Base-by-base conservation (phyloP, 108 stramenopile genomes). In the Stephanodiscus minutulus region DNA sequence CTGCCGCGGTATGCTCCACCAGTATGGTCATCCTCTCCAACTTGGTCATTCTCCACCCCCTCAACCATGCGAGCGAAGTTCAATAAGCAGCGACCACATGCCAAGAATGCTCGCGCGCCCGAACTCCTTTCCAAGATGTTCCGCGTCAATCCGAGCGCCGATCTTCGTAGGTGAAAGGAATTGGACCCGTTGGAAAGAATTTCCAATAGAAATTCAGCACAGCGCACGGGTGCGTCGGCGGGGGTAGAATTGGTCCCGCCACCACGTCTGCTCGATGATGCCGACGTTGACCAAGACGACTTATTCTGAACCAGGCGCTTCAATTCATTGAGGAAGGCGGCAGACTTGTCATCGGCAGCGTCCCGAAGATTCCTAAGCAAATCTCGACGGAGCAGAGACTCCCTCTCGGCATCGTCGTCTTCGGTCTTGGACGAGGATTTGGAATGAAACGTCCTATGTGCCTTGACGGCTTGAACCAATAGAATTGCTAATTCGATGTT, bases 141-240 rank as follows among this genome's bases (percentile, higher is more conserved):
- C 15, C 53, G 49, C 43, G 59, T 47, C 44, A 72, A 33, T 15
- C 35, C 36, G 5, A 79, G 35, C 25, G 61, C 41, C 44, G 78
- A 63, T 68, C 78, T 61, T 54, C 78, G 66, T 79, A 79, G 55
- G 37, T 79, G 78, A 33, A 79, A 72, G 2, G 78, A 79, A 18
- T 72, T 72, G 31, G 59, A 35, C 12, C 17, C 50, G 13, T 72
- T 41, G 4, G 78, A 72, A 2, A 66, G 8, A 17, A 60, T 68
- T 21, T 66, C 59, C n/a, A 79, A 47, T 47, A 79, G 41, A 54
- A 79, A 79, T 62, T 62, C 35, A 4, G 64, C 22, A 36, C 66
- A 79, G 52, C 62, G 60, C 37, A 54, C 56, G n/a, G 66, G 64
- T 3, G 71, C 66, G 48, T 68, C 70, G 29, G 0, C 11, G 43